Evolutionary conservation across 345 rosid genomes (phyloP).

Genomic region (Bruguiera parviflora): DNA sequence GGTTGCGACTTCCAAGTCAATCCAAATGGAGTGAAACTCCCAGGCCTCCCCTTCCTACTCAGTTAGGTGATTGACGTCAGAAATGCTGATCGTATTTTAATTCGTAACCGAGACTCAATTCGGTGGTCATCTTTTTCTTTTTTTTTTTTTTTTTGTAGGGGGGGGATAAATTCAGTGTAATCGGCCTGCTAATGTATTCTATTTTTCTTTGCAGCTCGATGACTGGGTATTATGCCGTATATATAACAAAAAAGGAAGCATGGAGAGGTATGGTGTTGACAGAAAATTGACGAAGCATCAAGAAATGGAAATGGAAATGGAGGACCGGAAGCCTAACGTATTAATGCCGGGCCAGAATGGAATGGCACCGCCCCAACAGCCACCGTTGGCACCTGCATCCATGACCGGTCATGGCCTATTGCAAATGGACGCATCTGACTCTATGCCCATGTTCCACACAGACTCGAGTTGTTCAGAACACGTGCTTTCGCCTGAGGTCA

Average conservation of each 20-base stretch:
- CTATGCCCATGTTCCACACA: constrained; percentile 46
- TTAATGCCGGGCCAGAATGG: constrained; percentile 3
- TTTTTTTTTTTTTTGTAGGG: not conserved
- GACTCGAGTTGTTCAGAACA: constrained; percentile 74
- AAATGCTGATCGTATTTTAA: too few relatives aligned
- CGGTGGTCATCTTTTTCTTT: not conserved
- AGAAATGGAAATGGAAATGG: constrained; percentile 13
- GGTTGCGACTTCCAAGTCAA: too few relatives aligned
- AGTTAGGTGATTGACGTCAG: too few relatives aligned
- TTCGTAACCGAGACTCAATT: not conserved
- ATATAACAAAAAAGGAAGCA: constrained; percentile 78
- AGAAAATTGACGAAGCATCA: constrained; percentile 18
- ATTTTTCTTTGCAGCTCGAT: constrained; percentile 53
- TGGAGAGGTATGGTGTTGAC: constrained; percentile 42
- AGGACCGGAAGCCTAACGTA: constrained; percentile 41
- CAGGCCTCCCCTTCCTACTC: too few relatives aligned
- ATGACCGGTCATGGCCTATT: not conserved
- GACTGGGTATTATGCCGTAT: constrained; percentile 84
- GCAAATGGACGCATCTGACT: constrained; percentile 51
- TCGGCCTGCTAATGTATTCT: not conserved
- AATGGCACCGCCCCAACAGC: not conserved
- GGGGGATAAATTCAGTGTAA: not conserved
- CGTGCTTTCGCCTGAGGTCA: constrained; percentile 52
- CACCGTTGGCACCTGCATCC: not conserved
- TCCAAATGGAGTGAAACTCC: too few relatives aligned